Conservation (phyloP, 306 rosid genomes). For the Dryas alaskensis region DNA sequence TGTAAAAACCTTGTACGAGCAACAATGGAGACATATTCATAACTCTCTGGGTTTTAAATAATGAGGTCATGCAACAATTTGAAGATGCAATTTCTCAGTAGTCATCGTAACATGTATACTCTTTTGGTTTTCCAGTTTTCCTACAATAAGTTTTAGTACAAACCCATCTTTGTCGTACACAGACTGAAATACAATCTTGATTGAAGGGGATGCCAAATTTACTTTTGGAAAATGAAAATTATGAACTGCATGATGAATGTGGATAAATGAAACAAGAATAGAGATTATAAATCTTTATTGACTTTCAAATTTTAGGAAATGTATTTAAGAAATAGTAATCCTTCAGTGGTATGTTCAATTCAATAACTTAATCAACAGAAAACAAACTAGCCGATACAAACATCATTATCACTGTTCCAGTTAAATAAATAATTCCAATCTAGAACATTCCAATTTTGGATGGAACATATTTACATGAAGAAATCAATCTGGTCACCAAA, state of each 20-base stretch:
- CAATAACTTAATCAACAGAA: constrained; percentile 38
- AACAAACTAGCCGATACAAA: constrained; percentile 38
- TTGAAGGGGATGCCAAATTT: not conserved
- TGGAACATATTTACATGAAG: constrained; percentile 55
- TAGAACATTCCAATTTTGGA: constrained; percentile 50
- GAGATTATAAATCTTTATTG: not conserved
- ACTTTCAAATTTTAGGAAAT: not conserved
- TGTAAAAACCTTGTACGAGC: not conserved
- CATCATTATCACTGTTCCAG: constrained; percentile 35
- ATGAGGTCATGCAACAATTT: too few species aligned
- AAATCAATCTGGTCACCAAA: constrained; percentile 36
- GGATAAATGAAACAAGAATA: not conserved
- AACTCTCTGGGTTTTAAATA: too few species aligned
- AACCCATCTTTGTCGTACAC: not conserved
- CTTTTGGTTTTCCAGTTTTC: too few species aligned
- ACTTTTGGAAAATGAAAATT: not conserved
- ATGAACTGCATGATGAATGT: not conserved
- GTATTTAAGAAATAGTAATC: constrained; percentile 2
- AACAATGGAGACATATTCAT: too few species aligned
- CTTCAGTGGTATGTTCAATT: constrained; percentile 31
- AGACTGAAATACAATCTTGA: not conserved
- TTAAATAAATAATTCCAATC: constrained; percentile 34
- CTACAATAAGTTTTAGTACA: too few species aligned
- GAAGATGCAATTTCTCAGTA: not conserved
- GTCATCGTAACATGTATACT: not conserved